Evolutionary conservation across 768 basidiomycete species (phyloP), one percentile per base, ranked within the genome.

Genomic region (Hericium rajendrae): DNA sequence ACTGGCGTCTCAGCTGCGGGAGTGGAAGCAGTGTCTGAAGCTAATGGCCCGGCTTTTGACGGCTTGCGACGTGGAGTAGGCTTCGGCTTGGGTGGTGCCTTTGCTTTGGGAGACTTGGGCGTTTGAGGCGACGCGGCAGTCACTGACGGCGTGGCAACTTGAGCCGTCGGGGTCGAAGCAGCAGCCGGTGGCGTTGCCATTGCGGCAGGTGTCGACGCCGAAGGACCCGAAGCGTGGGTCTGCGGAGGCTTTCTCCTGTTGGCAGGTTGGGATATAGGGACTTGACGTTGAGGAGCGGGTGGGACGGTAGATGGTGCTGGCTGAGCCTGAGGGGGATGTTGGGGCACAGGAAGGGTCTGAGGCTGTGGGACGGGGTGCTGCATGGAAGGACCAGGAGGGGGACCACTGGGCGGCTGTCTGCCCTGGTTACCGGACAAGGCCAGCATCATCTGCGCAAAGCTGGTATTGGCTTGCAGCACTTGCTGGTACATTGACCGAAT

Each of bases 61-160:
- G 32, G 32, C 53, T 60, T 57, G 32, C n/a, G 72, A 64, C 37
- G 57, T 15, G 60, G n/a, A 15, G 62, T 55, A 2, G 32, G 56
- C 65, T 78, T 83, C 15, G 74, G 56, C 69, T 81, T 86, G n/a
- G 74, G 46, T 15, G 70, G 54, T 1, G 73, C 65, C 67, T 81
- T 88, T 54, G 68, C 68, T 65, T 83, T 86, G 0, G 88, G 88
- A 4, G 88, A 89, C 68, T 84, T 89, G 1, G 85, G 80, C 4
- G 62, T 63, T 48, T 63, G 62, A 53, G 62, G 62, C 38, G 62
- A 63, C 20, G 60, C 46, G 4, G 57, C 57, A 18, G 57, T 52
- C 20, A 58, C 46, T n/a, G 59, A 48, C 22, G 61, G 61, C n/a
- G 61, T 60, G 8, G 52, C 32, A 8, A 57, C 60, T 41, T 58